Evolutionary conservation across 768 basidiomycete species (phyloP).

Genomic region (Tephrocybe rancida): DNA sequence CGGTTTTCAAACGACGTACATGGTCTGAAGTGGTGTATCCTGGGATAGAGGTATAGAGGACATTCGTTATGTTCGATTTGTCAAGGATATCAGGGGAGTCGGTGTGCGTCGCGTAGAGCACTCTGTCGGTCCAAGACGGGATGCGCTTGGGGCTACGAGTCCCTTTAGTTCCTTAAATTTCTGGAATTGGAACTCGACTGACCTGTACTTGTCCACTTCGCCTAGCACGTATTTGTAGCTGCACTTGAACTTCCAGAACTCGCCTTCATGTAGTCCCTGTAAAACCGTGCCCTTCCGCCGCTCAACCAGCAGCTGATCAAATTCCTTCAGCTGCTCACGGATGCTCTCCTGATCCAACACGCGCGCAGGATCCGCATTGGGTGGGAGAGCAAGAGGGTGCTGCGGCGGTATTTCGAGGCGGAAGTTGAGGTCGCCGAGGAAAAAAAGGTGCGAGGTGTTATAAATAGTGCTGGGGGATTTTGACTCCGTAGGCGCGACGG

Average conservation of each 20-base stretch:
- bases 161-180: slow-evolving; percentile 10
- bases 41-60: slow-evolving; percentile 80
- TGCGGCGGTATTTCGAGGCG: slow-evolving; percentile 67
- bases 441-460: slow-evolving; percentile 87
- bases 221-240: slow-evolving; percentile 89
- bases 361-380: slow-evolving; percentile 38
- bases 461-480: slow-evolving; percentile 63
- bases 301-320: slow-evolving; percentile 71
- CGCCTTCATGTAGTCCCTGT: slow-evolving; percentile 79
- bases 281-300: slow-evolving; percentile 67
- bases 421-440: slow-evolving; percentile 95
- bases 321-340: slow-evolving; percentile 66
- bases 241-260: slow-evolving; percentile 87
- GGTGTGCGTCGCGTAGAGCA: slow-evolving; percentile 79
- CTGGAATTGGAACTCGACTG: slow-evolving; percentile 18
- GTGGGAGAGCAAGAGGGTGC: slow-evolving; percentile 43
- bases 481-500: slow-evolving; percentile 39
- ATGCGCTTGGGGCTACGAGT: slow-evolving; percentile 59
- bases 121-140: slow-evolving; percentile 93
- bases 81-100: slow-evolving; percentile 59
- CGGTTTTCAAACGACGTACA: slow-evolving; percentile 40
- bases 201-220: slow-evolving; percentile 84
- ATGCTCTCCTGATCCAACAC: slow-evolving; percentile 49
- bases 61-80: slow-evolving; percentile 57
- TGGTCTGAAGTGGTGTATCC: slow-evolving; percentile 92